Evolutionary conservation across 805 yeast species (phyloP), one percentile per base, ranked within the genome.

Genomic region (Nakazawaea holstii): DNA sequence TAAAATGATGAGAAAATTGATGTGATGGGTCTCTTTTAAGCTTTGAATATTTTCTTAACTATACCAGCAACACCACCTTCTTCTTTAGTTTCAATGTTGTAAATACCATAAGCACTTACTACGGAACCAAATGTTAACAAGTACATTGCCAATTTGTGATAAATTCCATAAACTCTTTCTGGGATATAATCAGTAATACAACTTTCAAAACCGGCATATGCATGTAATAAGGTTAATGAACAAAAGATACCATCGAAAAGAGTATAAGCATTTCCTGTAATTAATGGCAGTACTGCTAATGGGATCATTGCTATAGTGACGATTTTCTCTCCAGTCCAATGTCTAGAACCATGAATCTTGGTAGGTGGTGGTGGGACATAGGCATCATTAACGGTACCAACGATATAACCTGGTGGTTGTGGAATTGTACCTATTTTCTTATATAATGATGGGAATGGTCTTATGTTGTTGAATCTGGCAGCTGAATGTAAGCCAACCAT

Each of bases 141-240:
- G 52, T 74, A 75, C 72, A 80, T 69, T 48, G 95, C 91, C 35
- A 76, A 69, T 52, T 74, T 74, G 68, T 88, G 84, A 76, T 87
- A 79, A 37, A 72, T 65, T 33, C 96, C 96, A 66, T 84, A 94
- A 24, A 83, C 87, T 64, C 99, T 79, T 61, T 72, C 68, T 37
- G 97, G 97, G 48, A 92, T 84, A 69, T 92, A 94, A 68, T 92
- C 99, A 50, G 83, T 83, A 59, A 94, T 90, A 73, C 97, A 92
- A 40, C 95, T 74, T 66, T 85, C 85, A 68, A 94, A 79, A 10
- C 98, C 99, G 56, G 85, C 78, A 66, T 84, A 88, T 48, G 85
- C 75, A 69, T 94, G 98, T 50, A 83, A 76, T 57, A 92, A 67
- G 44, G 89, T 65, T 32, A 82, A 68, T 28, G 82, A 67, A 24